Evolutionary conservation across 2,329 filamentous ascomycete species (phyloP).

Genomic region (Stachybotrys chlorohalonatus): DNA sequence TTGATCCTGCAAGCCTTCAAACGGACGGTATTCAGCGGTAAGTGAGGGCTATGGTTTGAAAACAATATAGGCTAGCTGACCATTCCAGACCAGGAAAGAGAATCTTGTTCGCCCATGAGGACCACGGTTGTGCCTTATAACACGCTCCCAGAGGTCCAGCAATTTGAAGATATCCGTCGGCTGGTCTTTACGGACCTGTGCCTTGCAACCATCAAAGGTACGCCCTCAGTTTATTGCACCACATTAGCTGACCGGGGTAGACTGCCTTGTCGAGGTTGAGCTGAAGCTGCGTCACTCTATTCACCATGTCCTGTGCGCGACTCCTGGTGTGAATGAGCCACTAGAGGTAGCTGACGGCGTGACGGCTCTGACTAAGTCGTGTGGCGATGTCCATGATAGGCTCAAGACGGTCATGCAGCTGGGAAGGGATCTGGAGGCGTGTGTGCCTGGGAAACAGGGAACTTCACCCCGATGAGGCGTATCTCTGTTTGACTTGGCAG

Average conservation of each 20-base stretch:
- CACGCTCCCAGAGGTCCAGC: neutral
- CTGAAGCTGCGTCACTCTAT: conserved; percentile 1
- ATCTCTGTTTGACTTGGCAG: too few relatives aligned
- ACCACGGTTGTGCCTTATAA: neutral
- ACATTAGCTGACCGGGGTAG: neutral
- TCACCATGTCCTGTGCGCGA: neutral
- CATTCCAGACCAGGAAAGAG: neutral
- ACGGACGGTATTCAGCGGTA: neutral
- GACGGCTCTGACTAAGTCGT: neutral
- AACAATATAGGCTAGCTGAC: neutral
- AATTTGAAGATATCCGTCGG: neutral
- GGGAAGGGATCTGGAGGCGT: neutral
- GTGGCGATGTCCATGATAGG: neutral
- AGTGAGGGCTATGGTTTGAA: too few relatives aligned
- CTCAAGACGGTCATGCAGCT: neutral
- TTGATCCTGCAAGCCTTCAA: neutral
- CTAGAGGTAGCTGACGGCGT: neutral
- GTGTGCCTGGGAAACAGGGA: neutral
- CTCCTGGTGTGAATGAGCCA: neutral
- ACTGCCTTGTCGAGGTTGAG: neutral
- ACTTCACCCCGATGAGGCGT: too few relatives aligned
- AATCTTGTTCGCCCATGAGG: neutral
- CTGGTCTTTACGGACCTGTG: conserved; percentile 1
- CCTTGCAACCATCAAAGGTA: neutral
- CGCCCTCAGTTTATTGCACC: neutral